Conservation (phyloP, 768 basidiomycete species). For the Mycena rosella region DNA sequence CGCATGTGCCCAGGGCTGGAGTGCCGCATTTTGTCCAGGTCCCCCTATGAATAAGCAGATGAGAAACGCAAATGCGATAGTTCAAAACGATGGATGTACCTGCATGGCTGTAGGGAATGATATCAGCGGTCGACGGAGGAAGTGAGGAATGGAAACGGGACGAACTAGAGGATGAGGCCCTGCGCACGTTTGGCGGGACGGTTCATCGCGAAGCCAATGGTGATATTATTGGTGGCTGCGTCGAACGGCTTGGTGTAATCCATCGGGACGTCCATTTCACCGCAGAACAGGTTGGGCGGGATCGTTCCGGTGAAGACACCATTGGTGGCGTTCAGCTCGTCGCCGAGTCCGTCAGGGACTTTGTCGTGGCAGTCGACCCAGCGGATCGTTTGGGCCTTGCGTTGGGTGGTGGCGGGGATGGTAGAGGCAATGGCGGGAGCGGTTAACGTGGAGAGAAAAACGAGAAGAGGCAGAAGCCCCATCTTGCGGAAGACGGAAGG, state of each 20-base stretch:
- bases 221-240: slow-evolving; percentile 17
- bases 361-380: slow-evolving; percentile 25
- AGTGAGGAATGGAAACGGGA: not conserved
- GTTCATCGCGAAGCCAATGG: slow-evolving; percentile 34
- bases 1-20: not conserved
- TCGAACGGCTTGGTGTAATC: slow-evolving; percentile 29
- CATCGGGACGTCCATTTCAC: slow-evolving; percentile 32
- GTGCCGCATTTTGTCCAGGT: not conserved
- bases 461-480: too few relatives aligned
- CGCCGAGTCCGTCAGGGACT: slow-evolving; percentile 16
- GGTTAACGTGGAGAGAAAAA: too few relatives aligned
- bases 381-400: slow-evolving; percentile 13
- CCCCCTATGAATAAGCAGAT: not conserved
- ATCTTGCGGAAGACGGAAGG: too few relatives aligned
- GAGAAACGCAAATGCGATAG: too few relatives aligned
- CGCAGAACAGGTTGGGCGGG: slow-evolving; percentile 26
- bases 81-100: not conserved
- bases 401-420: not conserved
- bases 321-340: not conserved
- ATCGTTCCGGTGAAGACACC: not conserved
- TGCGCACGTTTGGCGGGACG: slow-evolving; percentile 17
- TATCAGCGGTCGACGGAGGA: not conserved
- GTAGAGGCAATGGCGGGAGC: too few relatives aligned
- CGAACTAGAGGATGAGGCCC: slow-evolving; percentile 21
- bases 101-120: not conserved